phyloP scores from a whole-genome alignment of 345 rosid genomes.

The Populus pruinosa region DNA sequence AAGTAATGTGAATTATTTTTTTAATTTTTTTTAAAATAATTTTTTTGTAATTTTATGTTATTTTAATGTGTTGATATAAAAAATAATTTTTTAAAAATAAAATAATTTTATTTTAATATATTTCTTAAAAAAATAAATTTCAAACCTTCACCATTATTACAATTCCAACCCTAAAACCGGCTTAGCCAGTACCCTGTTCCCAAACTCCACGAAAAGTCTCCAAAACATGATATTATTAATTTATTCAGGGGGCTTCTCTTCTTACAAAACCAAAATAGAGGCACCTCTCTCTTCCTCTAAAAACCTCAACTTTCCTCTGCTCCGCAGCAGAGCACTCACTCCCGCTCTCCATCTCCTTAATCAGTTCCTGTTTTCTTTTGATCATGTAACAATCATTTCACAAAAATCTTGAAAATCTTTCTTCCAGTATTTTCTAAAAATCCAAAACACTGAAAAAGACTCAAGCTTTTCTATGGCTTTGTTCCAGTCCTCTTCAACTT shows the following conservation, averaged over 20 bases:
- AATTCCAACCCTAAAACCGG: neutral
- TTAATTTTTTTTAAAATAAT: no score
- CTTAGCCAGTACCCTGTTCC: neutral
- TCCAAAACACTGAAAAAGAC: neutral
- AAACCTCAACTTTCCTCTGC: neutral
- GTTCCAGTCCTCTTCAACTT: neutral
- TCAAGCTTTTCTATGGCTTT: conserved; percentile 3
- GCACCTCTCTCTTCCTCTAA: neutral
- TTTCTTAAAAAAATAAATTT: no score
- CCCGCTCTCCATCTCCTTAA: neutral
- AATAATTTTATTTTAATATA: no score
- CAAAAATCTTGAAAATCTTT: neutral
- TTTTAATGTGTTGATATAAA: no score
- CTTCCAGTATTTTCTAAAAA: neutral
- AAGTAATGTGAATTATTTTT: no score
- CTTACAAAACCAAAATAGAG: neutral
- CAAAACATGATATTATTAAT: neutral
- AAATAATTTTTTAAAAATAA: no score
- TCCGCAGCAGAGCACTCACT: neutral
- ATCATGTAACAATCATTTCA: neutral
- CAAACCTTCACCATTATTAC: no score
- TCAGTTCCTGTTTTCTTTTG: neutral
- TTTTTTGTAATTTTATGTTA: no score
- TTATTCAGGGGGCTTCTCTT: neutral
- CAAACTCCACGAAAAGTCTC: neutral